phyloP scores from a whole-genome alignment of 2,329 filamentous ascomycete species.

The Diaporthe citriasiana region DNA sequence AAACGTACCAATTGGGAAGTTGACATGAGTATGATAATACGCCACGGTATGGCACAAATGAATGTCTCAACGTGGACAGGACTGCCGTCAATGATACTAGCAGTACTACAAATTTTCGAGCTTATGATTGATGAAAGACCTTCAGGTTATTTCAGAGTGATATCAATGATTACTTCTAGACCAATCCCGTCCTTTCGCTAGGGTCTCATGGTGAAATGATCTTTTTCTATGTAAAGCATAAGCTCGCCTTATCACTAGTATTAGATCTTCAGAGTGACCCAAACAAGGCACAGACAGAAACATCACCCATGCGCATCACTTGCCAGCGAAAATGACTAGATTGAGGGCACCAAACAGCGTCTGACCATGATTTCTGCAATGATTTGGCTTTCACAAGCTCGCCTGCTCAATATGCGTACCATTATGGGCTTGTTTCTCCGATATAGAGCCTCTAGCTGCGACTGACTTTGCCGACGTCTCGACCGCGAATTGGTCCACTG shows the following conservation, averaged over 20 bases:
- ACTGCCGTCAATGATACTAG: neutral
- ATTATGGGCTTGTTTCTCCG: conserved; percentile 29
- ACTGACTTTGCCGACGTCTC: neutral
- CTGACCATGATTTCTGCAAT: neutral
- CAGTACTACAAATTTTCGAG: neutral
- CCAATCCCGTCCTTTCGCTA: too few species aligned
- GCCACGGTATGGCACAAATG: neutral
- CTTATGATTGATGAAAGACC: neutral
- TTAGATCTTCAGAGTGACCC: neutral
- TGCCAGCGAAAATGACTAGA: neutral
- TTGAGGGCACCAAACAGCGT: fast-evolving
- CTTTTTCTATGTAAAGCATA: too few species aligned
- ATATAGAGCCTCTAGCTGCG: conserved; percentile 23
- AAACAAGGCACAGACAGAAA: neutral
- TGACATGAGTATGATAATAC: neutral
- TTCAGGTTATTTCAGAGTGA: neutral
- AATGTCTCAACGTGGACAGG: neutral
- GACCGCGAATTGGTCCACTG: conserved; percentile 45
- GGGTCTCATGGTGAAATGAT: neutral
- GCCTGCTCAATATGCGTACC: conserved; percentile 1
- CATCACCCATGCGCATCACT: neutral
- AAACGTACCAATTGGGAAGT: neutral
- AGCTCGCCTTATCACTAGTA: neutral
- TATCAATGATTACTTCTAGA: too few species aligned
- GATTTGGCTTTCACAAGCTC: neutral